Conservation (phyloP, 2,329 filamentous ascomycete species). For the Daldinia eschscholtzii region DNA sequence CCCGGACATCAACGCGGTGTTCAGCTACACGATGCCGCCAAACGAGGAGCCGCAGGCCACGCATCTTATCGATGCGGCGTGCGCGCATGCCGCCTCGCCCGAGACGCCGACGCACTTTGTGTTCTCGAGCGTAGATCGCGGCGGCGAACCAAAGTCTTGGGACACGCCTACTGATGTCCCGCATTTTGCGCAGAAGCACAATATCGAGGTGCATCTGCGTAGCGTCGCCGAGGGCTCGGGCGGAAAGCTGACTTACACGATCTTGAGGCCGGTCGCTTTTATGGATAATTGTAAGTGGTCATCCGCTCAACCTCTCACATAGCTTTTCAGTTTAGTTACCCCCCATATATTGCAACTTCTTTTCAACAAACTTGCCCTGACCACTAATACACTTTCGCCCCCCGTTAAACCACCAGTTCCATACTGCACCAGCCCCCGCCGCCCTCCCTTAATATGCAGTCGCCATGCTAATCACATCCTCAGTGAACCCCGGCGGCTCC, state of each 20-base stretch:
- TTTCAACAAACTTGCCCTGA: not conserved
- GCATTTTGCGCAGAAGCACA: conserved; percentile 70
- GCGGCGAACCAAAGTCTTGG: conserved; percentile 64
- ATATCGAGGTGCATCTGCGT: conserved; percentile 70
- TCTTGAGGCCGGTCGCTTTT: conserved; percentile 57
- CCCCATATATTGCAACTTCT: not conserved
- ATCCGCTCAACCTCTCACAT: not conserved
- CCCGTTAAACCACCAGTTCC: not conserved
- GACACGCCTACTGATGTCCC: conserved; percentile 65
- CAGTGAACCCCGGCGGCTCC: conserved; percentile 50
- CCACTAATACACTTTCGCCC: not conserved
- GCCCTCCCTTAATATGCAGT: not conserved
- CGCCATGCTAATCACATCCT: not conserved
- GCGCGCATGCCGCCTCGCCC: not conserved
- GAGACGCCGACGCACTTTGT: conserved; percentile 67
- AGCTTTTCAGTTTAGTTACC: not conserved
- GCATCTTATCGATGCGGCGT: conserved; percentile 54
- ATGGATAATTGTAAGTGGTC: conserved; percentile 54
- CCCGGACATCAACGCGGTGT: conserved; percentile 51
- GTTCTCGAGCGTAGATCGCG: conserved; percentile 74
- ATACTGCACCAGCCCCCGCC: not conserved
- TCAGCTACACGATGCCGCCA: conserved; percentile 52
- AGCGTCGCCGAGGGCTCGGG: conserved; percentile 49
- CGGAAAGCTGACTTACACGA: conserved; percentile 54
- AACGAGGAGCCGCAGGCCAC: conserved; percentile 54